A percentile compares a stretch with the other conserved stretches of the same genome.
Conservation (phyloP, 2,329 filamentous ascomycete genomes). For the Penicillium concentricum region DNA sequence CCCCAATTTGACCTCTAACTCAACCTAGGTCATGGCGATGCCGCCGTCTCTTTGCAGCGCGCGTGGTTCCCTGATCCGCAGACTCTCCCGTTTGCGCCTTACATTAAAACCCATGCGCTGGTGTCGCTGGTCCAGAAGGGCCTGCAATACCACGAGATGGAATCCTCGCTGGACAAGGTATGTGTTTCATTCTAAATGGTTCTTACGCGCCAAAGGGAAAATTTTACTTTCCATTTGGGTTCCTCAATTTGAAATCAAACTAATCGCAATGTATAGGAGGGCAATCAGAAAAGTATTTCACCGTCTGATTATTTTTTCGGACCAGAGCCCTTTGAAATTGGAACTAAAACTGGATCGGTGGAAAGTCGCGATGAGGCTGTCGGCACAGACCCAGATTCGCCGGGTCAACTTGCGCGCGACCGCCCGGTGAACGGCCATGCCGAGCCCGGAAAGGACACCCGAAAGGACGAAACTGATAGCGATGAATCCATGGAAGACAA, state of each 20-base stretch:
- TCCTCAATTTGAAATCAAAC: background rate
- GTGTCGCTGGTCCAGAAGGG: constrained; percentile 64
- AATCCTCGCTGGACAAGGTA: constrained; percentile 51
- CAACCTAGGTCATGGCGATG: constrained; percentile 55
- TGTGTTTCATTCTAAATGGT: constrained; percentile 15
- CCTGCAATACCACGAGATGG: constrained; percentile 54
- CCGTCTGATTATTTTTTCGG: constrained; percentile 50
- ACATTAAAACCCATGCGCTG: constrained; percentile 59
- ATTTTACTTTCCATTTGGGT: background rate
- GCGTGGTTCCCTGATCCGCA: constrained; percentile 65
- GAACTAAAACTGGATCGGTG: constrained; percentile 29
- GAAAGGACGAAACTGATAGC: constrained; percentile 36
- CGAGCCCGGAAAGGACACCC: constrained; percentile 34
- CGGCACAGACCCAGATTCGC: constrained; percentile 32
- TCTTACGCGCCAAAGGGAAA: background rate
- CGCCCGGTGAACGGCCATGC: constrained; percentile 39
- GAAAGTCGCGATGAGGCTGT: constrained; percentile 30
- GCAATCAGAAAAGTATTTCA: constrained; percentile 35
- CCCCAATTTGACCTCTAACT: constrained; percentile 17
- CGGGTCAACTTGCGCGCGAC: constrained; percentile 38
- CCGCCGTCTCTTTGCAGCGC: constrained; percentile 59
- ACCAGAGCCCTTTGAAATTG: constrained; percentile 39
- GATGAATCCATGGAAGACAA: constrained; percentile 45
- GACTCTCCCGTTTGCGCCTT: constrained; percentile 59
- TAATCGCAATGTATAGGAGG: constrained; percentile 36